Evolutionary conservation across 2,329 filamentous ascomycete species (phyloP), one percentile per base, ranked within the genome.

Genomic region (Chrysosporium keratinophilum): DNA sequence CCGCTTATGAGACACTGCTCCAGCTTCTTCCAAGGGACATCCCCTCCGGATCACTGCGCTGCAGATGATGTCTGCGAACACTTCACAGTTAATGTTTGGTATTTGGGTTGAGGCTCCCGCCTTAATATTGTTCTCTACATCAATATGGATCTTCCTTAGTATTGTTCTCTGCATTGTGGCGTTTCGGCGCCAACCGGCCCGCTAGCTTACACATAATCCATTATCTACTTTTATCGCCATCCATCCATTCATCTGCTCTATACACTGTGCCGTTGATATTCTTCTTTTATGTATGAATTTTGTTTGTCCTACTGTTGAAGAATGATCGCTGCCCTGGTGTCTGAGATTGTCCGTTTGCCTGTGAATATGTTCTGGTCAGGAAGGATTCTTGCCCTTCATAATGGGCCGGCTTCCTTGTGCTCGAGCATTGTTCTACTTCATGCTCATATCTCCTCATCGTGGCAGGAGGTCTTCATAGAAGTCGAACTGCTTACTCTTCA

Each of bases 161-260:
- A 54, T 57, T 57, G 47, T 57, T 57, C 55, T 54, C 31, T 57
- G 51, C 55, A 57, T 53, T 37, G 52, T 50, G 46, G 45, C 41
- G 34, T 48, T 42, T 12, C 23, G 23, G 44, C 9, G 1, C 37
- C 51, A 31, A 19, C 6, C 49, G 39, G 49, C 31, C 40, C 28
- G 40, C 12, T 23, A 48, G 43, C 51, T 35, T 11, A 41, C 45
- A 54, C 42, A 49, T 43, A 54, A 54, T 23, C 51, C 28, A 9
- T n/a, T 19, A n/a, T 28, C 41, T 19, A 49, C 23, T 33, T 48
- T 20, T 7, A 41, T 19, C 10, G 1, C 31, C 11, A 23, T 9
- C 28, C 28, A 33, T 9, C 35, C n/a, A 45, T 53, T 41, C 43
- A 46, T 2, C 12, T 23, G 19, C 37, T 17, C 15, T 15, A 9